Evolutionary conservation across 768 basidiomycete species (phyloP), one percentile per base, ranked within the genome.

Genomic region (Tulasnella sp.): DNA sequence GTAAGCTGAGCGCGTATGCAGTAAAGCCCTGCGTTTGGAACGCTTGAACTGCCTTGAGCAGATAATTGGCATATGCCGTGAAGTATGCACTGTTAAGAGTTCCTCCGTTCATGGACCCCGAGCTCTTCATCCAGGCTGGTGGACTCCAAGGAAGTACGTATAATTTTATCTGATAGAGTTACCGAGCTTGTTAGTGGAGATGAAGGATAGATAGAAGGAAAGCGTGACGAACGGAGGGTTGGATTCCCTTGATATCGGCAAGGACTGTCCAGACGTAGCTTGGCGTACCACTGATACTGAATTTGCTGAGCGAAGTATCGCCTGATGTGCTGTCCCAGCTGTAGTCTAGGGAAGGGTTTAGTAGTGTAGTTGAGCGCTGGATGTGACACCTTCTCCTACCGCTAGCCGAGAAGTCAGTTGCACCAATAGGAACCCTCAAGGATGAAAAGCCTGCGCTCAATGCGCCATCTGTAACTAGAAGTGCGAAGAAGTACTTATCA

Each of bases 51-150:
- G 78, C 74, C 68, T 87, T 87, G 22, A 87, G 69, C 10, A 88
- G 77, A 66, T 89, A 87, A 15, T 75, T 80, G 0, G 85, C 63
- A 22, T 59, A 63, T 31, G 48, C 46, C 12, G 46, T 22, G 30
- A 30, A 22, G 46, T 62, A 34, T 30, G 41, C 38, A 25, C 54
- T 25, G 38, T 53, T 27, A 11, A 53, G 43, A 11, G 53, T 43
- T 4, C 61, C 60, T 4, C 63, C 60, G 22, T 53, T 25, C 41
- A 63, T 49, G 17, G 49, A 30, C 3, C 75, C 75, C 59, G 76
- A 80, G 49, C 71, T 73, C 69, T 88, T 88, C 84, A 87, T 86
- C 86, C 87, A 89, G 3, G 72, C 83, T 9, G 87, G 86, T 2
- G 85, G 84, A 25, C 84, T 85, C 87, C 87, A 88, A 4, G 87